A percentile compares a stretch with the other conserved stretches of the same genome.
phyloP scores from a whole-genome alignment of 495 filamentous ascomycete species.

The Penicillium pulvis region DNA sequence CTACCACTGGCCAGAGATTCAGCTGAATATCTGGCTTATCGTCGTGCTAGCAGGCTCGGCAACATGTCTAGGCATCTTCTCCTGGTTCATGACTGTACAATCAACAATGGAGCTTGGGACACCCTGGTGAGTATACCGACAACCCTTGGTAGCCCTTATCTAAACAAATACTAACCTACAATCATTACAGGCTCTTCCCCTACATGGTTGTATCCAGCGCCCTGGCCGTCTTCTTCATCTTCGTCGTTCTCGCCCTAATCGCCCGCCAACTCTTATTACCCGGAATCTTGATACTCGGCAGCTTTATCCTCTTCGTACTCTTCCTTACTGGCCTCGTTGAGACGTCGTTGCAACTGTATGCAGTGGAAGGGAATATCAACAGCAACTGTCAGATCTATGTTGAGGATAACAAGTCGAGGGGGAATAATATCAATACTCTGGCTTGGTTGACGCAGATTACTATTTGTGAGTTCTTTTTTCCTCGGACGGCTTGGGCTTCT shows the following conservation, averaged over 20 bases:
- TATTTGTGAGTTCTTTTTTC: slow-evolving; percentile 65
- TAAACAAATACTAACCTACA: not conserved
- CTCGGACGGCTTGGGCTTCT: not conserved
- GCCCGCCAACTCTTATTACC: slow-evolving; percentile 80
- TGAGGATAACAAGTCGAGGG: slow-evolving; percentile 52
- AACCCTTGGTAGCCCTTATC: slow-evolving; percentile 3
- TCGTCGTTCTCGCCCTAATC: slow-evolving; percentile 71
- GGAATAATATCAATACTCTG: slow-evolving; percentile 69
- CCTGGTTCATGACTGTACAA: slow-evolving; percentile 81
- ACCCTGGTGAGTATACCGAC: slow-evolving; percentile 69
- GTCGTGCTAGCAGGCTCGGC: slow-evolving; percentile 78
- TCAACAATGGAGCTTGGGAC: slow-evolving; percentile 65
- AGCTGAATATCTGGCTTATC: slow-evolving; percentile 91
- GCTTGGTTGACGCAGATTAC: slow-evolving; percentile 86
- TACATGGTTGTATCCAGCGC: slow-evolving; percentile 78
- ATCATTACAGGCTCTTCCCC: slow-evolving; percentile 76
- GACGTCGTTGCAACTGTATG: slow-evolving; percentile 86
- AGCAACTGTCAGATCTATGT: slow-evolving; percentile 79
- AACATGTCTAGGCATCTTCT: slow-evolving; percentile 83
- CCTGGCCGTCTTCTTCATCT: slow-evolving; percentile 73
- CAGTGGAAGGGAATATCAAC: slow-evolving; percentile 71
- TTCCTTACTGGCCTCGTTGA: slow-evolving; percentile 94
- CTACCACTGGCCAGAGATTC: slow-evolving; percentile 93
- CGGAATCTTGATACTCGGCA: slow-evolving; percentile 82
- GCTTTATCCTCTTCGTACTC: slow-evolving; percentile 92